phyloP scores from a whole-genome alignment of 2,329 filamentous ascomycete species.

The Colletotrichum cuscutae region DNA sequence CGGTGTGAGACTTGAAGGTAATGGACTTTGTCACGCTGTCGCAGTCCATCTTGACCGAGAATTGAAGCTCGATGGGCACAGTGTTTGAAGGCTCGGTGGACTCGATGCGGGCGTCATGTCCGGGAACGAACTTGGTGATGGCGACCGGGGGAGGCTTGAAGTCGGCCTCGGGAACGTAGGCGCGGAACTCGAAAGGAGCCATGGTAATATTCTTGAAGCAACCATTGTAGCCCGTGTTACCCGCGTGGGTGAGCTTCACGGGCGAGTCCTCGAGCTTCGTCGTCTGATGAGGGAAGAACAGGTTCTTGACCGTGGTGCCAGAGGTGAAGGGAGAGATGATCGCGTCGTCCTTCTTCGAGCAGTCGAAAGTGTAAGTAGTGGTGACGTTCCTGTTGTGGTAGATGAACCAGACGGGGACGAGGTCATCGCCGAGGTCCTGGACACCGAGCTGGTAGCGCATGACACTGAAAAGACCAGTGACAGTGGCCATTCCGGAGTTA shows the following conservation, averaged over 20 bases:
- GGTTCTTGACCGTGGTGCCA: constrained; percentile 67
- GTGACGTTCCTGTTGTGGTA: constrained; percentile 61
- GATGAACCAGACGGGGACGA: constrained; percentile 66
- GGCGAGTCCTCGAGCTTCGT: constrained; percentile 58
- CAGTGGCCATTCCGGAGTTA: constrained; percentile 62
- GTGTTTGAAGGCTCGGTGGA: constrained; percentile 45
- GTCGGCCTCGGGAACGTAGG: constrained; percentile 63
- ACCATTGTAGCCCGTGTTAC: constrained; percentile 60
- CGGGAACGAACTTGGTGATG: constrained; percentile 69
- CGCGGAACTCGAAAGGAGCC: constrained; percentile 66
- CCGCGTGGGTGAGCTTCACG: constrained; percentile 57
- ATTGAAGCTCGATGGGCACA: constrained; percentile 62
- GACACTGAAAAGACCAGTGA: constrained; percentile 70
- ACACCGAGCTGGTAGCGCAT: constrained; percentile 56
- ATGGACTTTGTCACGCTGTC: constrained; percentile 60
- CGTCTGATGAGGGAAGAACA: constrained; percentile 72
- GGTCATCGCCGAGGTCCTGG: constrained; percentile 48
- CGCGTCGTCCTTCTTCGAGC: constrained; percentile 53
- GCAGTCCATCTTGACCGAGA: constrained; percentile 71
- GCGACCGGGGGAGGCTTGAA: constrained; percentile 65
- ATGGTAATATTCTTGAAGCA: constrained; percentile 65
- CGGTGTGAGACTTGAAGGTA: constrained; percentile 63
- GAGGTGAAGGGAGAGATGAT: constrained; percentile 67
- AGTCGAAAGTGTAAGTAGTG: constrained; percentile 66
- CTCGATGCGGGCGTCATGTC: constrained; percentile 68